phyloP scores from a whole-genome alignment of 129 eudicot genomes.

The Chrysanthemum seticuspe region DNA sequence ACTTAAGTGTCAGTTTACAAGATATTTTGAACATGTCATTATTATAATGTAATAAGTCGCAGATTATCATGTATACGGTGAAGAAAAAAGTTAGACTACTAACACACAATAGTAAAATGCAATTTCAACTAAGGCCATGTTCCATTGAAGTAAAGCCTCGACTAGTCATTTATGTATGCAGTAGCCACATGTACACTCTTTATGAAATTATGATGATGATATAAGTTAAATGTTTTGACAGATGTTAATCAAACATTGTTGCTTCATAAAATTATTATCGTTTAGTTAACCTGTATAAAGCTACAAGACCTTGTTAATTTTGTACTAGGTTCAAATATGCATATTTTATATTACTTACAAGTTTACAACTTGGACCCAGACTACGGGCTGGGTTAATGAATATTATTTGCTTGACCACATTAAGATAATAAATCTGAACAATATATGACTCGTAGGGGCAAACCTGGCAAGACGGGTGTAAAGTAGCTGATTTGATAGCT shows the following conservation, averaged over 20 bases:
- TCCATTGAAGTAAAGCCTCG: neutral
- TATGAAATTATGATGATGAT: neutral
- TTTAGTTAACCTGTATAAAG: no score
- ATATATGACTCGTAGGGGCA: neutral
- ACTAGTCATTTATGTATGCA: neutral
- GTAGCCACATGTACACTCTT: neutral
- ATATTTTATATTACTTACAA: neutral
- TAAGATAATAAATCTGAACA: neutral
- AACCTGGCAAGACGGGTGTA: conserved; percentile 43
- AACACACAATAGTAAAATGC: no score
- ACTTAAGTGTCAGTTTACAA: neutral
- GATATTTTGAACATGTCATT: neutral
- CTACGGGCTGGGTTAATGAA: neutral
- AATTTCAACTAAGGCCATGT: neutral
- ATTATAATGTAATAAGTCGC: neutral
- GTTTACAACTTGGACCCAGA: neutral
- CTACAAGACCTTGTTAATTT: neutral
- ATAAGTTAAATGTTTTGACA: neutral
- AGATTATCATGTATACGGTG: neutral
- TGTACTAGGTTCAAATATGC: neutral
- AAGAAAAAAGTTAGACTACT: no score
- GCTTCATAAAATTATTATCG: neutral
- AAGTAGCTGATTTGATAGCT: conserved; percentile 32
- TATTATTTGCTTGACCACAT: neutral
- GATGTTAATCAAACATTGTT: neutral